phyloP scores from a whole-genome alignment of 257 asterid species.

The Solanum dulcamara region DNA sequence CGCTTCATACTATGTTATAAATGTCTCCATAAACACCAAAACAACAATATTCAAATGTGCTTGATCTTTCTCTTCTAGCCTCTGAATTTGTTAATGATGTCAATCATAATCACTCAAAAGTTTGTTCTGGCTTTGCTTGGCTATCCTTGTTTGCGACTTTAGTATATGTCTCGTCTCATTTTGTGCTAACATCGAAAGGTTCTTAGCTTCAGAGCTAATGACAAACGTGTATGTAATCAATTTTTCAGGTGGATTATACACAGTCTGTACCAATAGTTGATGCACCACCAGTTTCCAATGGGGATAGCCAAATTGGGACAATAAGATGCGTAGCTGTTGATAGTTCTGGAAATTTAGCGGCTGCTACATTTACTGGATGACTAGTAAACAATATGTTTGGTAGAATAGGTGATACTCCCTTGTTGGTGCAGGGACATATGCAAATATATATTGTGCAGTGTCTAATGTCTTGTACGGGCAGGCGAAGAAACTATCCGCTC shows the following conservation, averaged over 20 bases:
- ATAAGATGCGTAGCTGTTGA: slow-evolving; percentile 97
- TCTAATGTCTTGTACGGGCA: slow-evolving; percentile 87
- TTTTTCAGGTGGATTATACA: slow-evolving; percentile 56
- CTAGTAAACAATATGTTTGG: slow-evolving; percentile 88
- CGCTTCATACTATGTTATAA: background rate
- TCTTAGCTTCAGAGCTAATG: background rate
- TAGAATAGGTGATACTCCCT: slow-evolving; percentile 83
- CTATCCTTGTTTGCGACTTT: background rate
- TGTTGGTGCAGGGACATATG: slow-evolving; percentile 83
- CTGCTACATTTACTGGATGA: slow-evolving; percentile 94
- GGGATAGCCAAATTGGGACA: slow-evolving; percentile 73
- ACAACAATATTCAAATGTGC: background rate
- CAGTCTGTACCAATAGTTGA: slow-evolving; percentile 29
- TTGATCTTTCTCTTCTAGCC: background rate
- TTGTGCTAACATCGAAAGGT: background rate
- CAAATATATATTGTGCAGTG: slow-evolving; percentile 69
- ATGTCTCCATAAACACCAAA: background rate
- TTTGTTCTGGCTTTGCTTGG: background rate
- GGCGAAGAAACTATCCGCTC: slow-evolving; percentile 78
- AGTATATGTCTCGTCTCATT: background rate
- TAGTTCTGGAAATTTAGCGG: slow-evolving; percentile 53
- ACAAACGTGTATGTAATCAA: background rate
- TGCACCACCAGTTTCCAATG: slow-evolving; percentile 21
- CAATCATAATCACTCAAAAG: background rate
- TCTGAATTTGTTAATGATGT: background rate